phyloP scores from a whole-genome alignment of 108 stramenopile species.

The Ochromonas danica region DNA sequence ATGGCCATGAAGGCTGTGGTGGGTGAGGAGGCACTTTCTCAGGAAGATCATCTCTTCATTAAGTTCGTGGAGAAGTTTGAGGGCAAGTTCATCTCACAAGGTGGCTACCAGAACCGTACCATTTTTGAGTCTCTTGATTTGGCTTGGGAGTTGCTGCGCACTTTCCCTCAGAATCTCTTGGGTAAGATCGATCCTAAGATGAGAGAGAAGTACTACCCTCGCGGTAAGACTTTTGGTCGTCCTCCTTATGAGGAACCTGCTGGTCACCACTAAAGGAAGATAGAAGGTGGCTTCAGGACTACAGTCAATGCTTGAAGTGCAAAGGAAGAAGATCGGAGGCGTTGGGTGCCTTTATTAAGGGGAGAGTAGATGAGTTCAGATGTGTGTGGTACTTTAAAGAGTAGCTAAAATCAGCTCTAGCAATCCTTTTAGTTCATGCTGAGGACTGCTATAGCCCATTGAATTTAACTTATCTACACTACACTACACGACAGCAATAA shows the following conservation, averaged over 20 bases:
- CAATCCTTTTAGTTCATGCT: too few relatives aligned
- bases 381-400: too few relatives aligned
- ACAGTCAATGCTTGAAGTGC: not conserved
- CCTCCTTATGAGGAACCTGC: slow-evolving; percentile 2
- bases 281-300: not conserved
- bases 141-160: slow-evolving; percentile 96
- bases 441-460: too few relatives aligned
- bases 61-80: slow-evolving; percentile 98
- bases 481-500: too few relatives aligned
- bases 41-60: slow-evolving; percentile 98
- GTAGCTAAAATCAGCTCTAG: too few relatives aligned
- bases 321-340: too few relatives aligned
- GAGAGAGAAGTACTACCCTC: slow-evolving; percentile 87
- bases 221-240: slow-evolving; percentile 39
- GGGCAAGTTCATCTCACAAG: slow-evolving; percentile 94
- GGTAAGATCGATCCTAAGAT: slow-evolving; percentile 99
- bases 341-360: too few relatives aligned
- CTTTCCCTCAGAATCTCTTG: slow-evolving; percentile 97
- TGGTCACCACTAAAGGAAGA: slow-evolving; percentile 4
- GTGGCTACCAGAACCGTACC: slow-evolving; percentile 92
- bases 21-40: slow-evolving; percentile 97
- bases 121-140: slow-evolving; percentile 98
- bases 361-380: too few relatives aligned
- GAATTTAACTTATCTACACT: too few relatives aligned
- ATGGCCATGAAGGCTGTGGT: slow-evolving; percentile 99